Percentiles rank a stretch among this genome's conserved stretches.
phyloP scores from a whole-genome alignment of 768 basidiomycete species.

The Trametes cinnabarina region DNA sequence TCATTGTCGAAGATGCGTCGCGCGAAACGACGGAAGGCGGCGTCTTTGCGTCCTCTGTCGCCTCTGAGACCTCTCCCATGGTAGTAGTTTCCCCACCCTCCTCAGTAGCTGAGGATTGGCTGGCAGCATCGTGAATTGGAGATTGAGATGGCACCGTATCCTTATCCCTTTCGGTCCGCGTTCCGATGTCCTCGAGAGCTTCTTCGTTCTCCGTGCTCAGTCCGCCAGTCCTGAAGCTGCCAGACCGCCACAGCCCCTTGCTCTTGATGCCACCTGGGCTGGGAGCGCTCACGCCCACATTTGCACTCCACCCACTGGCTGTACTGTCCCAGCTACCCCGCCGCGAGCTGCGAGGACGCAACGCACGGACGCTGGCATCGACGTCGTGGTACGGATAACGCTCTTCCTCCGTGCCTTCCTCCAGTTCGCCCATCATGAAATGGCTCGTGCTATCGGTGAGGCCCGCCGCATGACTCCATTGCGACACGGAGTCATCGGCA shows the following conservation, averaged over 20 bases:
- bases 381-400: slow-evolving; percentile 53
- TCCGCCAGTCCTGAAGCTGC: slow-evolving; percentile 57
- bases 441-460: slow-evolving; percentile 62
- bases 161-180: slow-evolving; percentile 19
- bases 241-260: slow-evolving; percentile 59
- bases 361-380: slow-evolving; percentile 86
- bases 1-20: not conserved
- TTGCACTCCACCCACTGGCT: slow-evolving; percentile 85
- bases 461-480: slow-evolving; percentile 50
- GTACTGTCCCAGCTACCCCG: slow-evolving; percentile 92
- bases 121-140: slow-evolving; percentile 17
- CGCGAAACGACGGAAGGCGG: not conserved
- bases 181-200: slow-evolving; percentile 27
- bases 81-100: not conserved
- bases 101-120: not conserved
- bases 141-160: slow-evolving; percentile 6
- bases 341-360: slow-evolving; percentile 81
- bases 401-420: slow-evolving; percentile 47
- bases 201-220: slow-evolving; percentile 44
- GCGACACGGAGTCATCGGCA: slow-evolving; percentile 62
- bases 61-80: not conserved
- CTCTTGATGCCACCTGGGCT: slow-evolving; percentile 36
- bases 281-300: slow-evolving; percentile 36
- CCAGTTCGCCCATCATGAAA: slow-evolving; percentile 52
- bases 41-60: slow-evolving; percentile 8